A percentile compares a stretch with the other conserved stretches of the same genome.
Conservation (phyloP, 2,329 filamentous ascomycete species). For the Aspergillus pseudoglaucus region DNA sequence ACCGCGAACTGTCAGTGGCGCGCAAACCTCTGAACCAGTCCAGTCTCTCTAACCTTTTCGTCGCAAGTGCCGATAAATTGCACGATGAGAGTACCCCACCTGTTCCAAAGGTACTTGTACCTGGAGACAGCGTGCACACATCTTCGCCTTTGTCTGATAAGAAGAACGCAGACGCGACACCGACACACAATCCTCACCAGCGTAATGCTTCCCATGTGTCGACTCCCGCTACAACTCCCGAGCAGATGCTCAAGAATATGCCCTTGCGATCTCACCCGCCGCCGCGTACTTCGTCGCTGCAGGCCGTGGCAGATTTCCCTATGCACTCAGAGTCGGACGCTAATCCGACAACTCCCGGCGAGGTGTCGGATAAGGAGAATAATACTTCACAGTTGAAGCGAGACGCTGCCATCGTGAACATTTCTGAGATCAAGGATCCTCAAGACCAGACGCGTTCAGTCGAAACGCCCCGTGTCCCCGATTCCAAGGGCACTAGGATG, state of each 20-base stretch:
- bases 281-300: conserved; percentile 9
- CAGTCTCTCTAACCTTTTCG: conserved; percentile 4
- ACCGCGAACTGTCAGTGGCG: conserved; percentile 7
- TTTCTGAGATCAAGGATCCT: conserved; percentile 1
- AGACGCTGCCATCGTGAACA: conserved; percentile 7
- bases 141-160: neutral
- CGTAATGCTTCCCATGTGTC: too few relatives aligned
- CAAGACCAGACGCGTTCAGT: neutral
- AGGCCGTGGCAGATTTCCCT: conserved; percentile 6
- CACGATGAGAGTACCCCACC: neutral
- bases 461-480: conserved; percentile 1
- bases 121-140: neutral
- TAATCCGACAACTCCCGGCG: neutral
- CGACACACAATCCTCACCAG: neutral
- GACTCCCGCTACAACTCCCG: neutral
- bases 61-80: neutral
- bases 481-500: conserved; percentile 9
- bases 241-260: neutral
- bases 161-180: neutral
- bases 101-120: conserved; percentile 4
- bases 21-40: conserved; percentile 7
- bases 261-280: conserved; percentile 6
- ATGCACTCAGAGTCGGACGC: neutral
- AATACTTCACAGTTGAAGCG: neutral
- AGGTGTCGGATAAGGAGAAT: neutral